Evolutionary conservation across 495 filamentous ascomycete species (phyloP).

Genomic region (Aspergillus hancockii): DNA sequence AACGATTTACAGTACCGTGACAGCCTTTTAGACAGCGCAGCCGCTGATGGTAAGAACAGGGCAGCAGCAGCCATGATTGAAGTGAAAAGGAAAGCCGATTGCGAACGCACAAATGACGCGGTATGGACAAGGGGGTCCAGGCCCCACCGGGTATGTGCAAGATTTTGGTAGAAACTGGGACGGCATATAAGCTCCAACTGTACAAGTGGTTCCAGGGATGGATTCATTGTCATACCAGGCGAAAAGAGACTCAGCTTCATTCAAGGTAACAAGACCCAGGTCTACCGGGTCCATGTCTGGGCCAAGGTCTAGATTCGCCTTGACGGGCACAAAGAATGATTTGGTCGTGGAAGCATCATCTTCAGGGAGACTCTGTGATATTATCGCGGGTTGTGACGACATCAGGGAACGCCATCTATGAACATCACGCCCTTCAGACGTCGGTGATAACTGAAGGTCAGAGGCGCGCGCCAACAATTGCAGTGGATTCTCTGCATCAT

Average conservation of each 20-base stretch:
- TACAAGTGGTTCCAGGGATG: background rate
- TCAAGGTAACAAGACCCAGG: constrained; percentile 60
- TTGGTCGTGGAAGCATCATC: constrained; percentile 26
- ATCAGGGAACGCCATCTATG: constrained; percentile 20
- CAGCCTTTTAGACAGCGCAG: constrained; percentile 62
- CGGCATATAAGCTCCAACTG: constrained; percentile 6
- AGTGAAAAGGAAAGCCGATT: constrained; percentile 70
- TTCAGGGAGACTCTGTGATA: constrained; percentile 4
- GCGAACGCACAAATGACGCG: constrained; percentile 60
- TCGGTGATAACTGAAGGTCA: constrained; percentile 61
- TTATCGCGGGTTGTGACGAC: constrained; percentile 15
- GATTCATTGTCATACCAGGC: constrained; percentile 50
- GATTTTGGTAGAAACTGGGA: constrained; percentile 64
- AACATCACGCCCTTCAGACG: constrained; percentile 20
- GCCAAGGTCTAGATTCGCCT: constrained; percentile 60
- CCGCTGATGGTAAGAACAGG: constrained; percentile 62
- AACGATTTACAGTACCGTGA: constrained; percentile 64
- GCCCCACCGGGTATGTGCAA: constrained; percentile 74
- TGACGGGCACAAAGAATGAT: constrained; percentile 62
- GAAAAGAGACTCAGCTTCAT: constrained; percentile 65
- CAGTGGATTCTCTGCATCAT: constrained; percentile 73
- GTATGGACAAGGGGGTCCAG: constrained; percentile 67
- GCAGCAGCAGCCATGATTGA: constrained; percentile 66
- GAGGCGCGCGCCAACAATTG: constrained; percentile 71
- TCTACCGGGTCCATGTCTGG: constrained; percentile 67